Conservation (phyloP, 768 basidiomycete species). For the Strobilomyces dryophilus region DNA sequence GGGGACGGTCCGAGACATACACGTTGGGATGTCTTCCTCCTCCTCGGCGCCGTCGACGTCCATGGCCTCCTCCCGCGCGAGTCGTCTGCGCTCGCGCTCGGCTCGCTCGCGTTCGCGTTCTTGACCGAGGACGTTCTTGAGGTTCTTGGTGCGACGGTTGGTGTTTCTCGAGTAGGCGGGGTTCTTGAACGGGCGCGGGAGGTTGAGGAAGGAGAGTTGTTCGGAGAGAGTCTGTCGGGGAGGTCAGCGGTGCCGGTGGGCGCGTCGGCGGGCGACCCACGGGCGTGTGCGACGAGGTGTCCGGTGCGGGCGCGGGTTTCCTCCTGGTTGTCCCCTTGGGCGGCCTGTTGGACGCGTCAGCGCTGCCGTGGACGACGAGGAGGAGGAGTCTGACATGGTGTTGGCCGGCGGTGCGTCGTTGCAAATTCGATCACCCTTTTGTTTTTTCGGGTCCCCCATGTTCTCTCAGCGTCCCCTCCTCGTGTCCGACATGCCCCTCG, state of each 20-base stretch:
- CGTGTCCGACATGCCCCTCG: slow-evolving; percentile 5
- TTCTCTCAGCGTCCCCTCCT: neutral
- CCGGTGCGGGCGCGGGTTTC: neutral
- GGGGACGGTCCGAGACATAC: slow-evolving; percentile 37
- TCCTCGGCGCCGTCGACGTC: slow-evolving; percentile 50
- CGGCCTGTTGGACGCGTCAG: neutral
- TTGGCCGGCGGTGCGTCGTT: neutral
- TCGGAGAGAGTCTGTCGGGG: slow-evolving; percentile 59
- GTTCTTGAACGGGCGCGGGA: slow-evolving; percentile 77
- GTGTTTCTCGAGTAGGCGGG: slow-evolving; percentile 63
- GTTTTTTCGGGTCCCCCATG: neutral
- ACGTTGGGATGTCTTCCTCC: slow-evolving; percentile 72
- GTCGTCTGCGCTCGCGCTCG: slow-evolving; percentile 56
- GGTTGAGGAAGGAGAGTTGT: slow-evolving; percentile 67
- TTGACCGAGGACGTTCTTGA: slow-evolving; percentile 73
- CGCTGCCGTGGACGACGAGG: neutral
- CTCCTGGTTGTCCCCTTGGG: slow-evolving; percentile 4
- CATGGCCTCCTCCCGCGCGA: slow-evolving; percentile 52
- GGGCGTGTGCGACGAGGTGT: neutral
- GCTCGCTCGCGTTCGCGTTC: slow-evolving; percentile 75
- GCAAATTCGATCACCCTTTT: neutral
- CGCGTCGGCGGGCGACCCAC: neutral
- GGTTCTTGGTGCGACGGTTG: slow-evolving; percentile 71
- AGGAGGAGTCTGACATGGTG: slow-evolving; percentile 2
- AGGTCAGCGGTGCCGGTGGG: neutral